These are phyloP conservation scores for Amylostereum areolatum DNA, from an alignment of 1,284 basidiomycete genomes.

Conservation along the genomic window DNA sequence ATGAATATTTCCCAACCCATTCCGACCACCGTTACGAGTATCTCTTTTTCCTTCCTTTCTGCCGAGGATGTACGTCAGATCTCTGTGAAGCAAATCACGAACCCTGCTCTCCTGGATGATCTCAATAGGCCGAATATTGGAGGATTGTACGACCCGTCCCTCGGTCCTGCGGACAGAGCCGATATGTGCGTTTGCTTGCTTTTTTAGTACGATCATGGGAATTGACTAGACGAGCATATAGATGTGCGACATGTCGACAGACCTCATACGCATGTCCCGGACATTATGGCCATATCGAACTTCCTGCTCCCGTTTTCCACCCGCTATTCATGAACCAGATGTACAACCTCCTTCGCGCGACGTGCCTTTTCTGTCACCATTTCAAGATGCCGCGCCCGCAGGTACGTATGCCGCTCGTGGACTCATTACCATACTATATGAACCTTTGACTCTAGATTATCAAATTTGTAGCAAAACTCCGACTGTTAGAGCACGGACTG, in stretches of 20 bases:
- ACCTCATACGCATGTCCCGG: constrained; percentile 94
- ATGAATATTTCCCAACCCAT: constrained; percentile 96
- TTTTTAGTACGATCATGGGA: neutral
- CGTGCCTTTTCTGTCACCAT: constrained; percentile 94
- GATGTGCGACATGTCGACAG: constrained; percentile 90
- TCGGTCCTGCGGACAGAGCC: constrained; percentile 83
- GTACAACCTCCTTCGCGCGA: constrained; percentile 83
- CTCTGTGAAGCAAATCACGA: constrained; percentile 95
- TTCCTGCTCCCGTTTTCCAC: constrained; percentile 94
- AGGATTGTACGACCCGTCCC: constrained; percentile 92
- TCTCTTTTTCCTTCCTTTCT: constrained; percentile 95
- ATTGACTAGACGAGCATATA: constrained; percentile 25
- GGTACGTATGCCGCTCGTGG: constrained; percentile 41
- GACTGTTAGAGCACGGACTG: constrained; percentile 87
- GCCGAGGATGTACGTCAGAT: constrained; percentile 89
- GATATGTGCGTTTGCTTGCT: constrained; percentile 68
- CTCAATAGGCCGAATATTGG: constrained; percentile 88
- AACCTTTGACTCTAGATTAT: constrained; percentile 47
- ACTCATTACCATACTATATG: neutral
- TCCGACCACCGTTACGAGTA: constrained; percentile 75
- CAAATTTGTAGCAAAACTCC: constrained; percentile 83
- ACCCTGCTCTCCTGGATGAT: constrained; percentile 91
- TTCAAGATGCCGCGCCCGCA: constrained; percentile 80
- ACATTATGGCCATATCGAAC: constrained; percentile 98
- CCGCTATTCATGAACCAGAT: constrained; percentile 95